Percentiles rank a stretch among this genome's conserved stretches.
Evolutionary conservation across 2,329 filamentous ascomycete species (phyloP).

Genomic region (Monosporascus sp.): DNA sequence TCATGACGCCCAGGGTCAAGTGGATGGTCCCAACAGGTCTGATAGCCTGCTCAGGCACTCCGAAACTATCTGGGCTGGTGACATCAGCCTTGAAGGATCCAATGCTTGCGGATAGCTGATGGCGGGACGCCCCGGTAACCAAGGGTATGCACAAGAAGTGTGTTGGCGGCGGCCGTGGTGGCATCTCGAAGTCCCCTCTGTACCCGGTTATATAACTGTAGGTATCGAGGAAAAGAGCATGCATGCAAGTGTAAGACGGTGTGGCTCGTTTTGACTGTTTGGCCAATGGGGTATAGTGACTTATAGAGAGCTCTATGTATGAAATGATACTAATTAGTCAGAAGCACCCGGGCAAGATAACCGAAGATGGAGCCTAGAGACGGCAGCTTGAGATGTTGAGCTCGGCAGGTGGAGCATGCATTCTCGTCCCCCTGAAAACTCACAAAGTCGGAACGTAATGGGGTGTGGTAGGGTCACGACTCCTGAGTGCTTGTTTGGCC

Average conservation of each 20-base stretch:
- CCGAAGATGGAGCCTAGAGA: no score
- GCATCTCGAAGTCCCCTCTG: conserved; percentile 21
- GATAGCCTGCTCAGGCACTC: conserved; percentile 61
- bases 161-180: conserved; percentile 44
- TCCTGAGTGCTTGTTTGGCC: background rate
- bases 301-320: background rate
- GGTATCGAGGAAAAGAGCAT: no score
- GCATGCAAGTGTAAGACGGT: no score
- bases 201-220: no score
- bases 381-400: no score
- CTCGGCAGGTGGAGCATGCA: no score
- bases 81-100: conserved; percentile 57
- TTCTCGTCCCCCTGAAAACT: no score
- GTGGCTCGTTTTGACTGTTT: no score
- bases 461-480: no score
- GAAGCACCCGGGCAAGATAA: no score
- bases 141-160: conserved; percentile 77
- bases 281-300: background rate
- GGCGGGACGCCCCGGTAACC: conserved; percentile 51
- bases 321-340: background rate
- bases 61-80: conserved; percentile 35
- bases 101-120: conserved; percentile 60
- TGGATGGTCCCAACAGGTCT: conserved; percentile 77
- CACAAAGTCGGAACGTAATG: no score
- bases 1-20: conserved; percentile 83